Evolutionary conservation across 345 rosid genomes (phyloP).

Genomic region (Lumnitzera littorea): DNA sequence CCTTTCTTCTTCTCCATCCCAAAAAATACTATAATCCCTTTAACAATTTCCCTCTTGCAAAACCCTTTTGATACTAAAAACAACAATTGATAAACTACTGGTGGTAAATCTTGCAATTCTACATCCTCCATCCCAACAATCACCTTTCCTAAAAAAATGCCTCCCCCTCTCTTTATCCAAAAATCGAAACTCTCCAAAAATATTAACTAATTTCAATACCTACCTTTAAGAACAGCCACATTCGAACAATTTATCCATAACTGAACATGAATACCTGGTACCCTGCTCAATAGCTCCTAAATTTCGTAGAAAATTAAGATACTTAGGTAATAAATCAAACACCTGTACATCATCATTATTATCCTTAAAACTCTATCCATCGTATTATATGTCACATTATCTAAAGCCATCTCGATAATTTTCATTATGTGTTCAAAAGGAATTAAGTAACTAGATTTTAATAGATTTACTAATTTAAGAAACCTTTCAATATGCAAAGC

Average conservation of each 20-base stretch:
- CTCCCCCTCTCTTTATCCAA: conserved; percentile 44
- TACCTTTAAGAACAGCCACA: conserved; percentile 53
- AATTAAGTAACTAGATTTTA: too few species aligned
- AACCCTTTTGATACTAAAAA: conserved; percentile 77
- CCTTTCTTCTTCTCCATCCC: conserved; percentile 46
- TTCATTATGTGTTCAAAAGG: too few species aligned
- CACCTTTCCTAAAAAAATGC: conserved; percentile 55
- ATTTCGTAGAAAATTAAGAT: conserved; percentile 34
- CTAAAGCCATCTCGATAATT: too few species aligned
- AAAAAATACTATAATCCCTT: conserved; percentile 58
- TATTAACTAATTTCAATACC: conserved; percentile 49
- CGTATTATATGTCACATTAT: too few species aligned
- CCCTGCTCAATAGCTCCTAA: conserved; percentile 26
- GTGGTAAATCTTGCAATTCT: conserved; percentile 75
- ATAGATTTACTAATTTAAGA: too few species aligned
- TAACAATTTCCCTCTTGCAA: conserved; percentile 59
- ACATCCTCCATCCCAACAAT: conserved; percentile 44
- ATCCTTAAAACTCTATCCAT: too few species aligned
- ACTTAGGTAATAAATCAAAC: conserved; percentile 61
- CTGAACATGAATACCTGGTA: conserved; percentile 28
- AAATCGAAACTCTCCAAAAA: conserved; percentile 48
- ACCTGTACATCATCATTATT: conserved; percentile 59
- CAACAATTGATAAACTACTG: conserved; percentile 59
- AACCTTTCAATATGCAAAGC: too few species aligned
- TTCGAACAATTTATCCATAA: conserved; percentile 34